Evolutionary conservation across 169 alveolate species (phyloP), one percentile per base, ranked within the genome.

Genomic region (Miamiensis avidus): DNA sequence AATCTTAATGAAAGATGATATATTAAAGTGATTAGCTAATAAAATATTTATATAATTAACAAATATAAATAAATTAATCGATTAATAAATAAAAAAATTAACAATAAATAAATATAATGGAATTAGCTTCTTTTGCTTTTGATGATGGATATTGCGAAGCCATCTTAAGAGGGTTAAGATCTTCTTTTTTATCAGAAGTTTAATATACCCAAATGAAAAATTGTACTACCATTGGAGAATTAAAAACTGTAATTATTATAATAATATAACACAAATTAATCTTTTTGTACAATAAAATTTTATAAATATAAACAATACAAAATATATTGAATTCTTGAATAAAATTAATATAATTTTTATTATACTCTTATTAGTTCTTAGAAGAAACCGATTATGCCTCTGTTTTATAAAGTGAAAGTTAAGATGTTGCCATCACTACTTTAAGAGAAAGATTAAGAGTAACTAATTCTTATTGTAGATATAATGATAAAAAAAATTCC

Each of bases 141-240:
- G 97, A 97, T 81, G 99, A 98, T 92, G 99, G 99, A 75, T 98
- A 97, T 95, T 94, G 98, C 29, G 99, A 98, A 95, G 99, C 99
- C 81, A 89, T 98, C 84, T 94, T 97, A 64, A 90, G 99, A 78
- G 99, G 99, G 32, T 95, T 97, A 81, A 96, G 99, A 83, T 95
- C 98, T 88, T 96, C 99, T 69, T 98, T 99, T 93, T 93, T 99
- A 89, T 95, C 98, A 27, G 98, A 98, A 82, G 99, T 98, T 69
- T 98, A 97, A 92, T 99, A 98, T 93, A 88, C 88, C 34, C 89
- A 91, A n/a, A 85, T 94, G 89, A 89, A 93, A 85, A 94, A 91
- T 65, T 93, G 97, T 82, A 85, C 91, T 30, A 93, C 91, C 87
- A 89, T 95, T 76, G 85, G 91, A 78, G 97, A 93, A 84, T 93